Evolutionary conservation across 257 asterid species (phyloP).

Genomic region (Nicotiana paniculata): DNA sequence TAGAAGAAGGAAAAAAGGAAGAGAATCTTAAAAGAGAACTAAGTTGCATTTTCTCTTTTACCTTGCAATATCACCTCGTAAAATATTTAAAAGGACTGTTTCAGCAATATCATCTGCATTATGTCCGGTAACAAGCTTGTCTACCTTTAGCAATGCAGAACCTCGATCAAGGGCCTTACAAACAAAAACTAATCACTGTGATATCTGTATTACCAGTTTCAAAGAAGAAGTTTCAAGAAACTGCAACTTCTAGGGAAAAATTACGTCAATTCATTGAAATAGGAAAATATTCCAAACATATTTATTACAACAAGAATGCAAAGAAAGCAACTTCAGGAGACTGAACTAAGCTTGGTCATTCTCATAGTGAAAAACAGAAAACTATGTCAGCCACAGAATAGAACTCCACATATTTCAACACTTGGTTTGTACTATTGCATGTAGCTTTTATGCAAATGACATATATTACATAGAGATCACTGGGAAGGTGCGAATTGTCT

Average conservation of each 20-base stretch:
- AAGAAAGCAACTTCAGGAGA: neutral
- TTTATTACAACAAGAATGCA: neutral
- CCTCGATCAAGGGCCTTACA: conserved; percentile 97
- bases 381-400: neutral
- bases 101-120: conserved; percentile 99
- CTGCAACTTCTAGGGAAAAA: neutral
- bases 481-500: neutral
- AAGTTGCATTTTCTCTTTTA: conserved; percentile 14
- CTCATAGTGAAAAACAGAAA: neutral
- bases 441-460: neutral
- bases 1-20: neutral
- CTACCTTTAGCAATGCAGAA: conserved; percentile 87
- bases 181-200: conserved; percentile 6
- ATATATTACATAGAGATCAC: neutral
- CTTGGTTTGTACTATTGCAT: neutral
- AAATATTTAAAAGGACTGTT: conserved; percentile 87
- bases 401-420: neutral
- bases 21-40: neutral
- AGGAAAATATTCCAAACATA: neutral
- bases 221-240: neutral
- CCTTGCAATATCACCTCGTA: conserved; percentile 99
- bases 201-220: neutral
- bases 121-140: conserved; percentile 95
- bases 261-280: no score
- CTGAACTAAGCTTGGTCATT: neutral